A percentile compares a stretch with the other conserved stretches of the same genome.
Conservation (phyloP, 2,329 filamentous ascomycete species). For the Trichoderma sp. region DNA sequence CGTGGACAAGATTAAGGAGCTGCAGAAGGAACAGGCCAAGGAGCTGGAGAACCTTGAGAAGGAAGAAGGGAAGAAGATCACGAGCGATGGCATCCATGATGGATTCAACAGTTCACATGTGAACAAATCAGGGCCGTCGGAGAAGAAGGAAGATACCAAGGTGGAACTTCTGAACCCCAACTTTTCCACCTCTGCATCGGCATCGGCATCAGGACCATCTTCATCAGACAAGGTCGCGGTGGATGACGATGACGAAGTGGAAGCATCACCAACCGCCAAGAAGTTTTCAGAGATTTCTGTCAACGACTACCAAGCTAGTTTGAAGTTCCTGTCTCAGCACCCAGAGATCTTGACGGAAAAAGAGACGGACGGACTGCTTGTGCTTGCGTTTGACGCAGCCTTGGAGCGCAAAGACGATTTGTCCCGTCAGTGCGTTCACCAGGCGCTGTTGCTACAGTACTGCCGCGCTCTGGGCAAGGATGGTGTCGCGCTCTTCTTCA, state of each 20-base stretch:
- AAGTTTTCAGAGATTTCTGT: conserved; percentile 76
- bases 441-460: conserved; percentile 89
- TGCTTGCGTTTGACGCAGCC: conserved; percentile 87
- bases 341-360: conserved; percentile 76
- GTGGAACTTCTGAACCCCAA: conserved; percentile 77
- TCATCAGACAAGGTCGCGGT: conserved; percentile 34
- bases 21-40: conserved; percentile 71
- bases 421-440: conserved; percentile 84
- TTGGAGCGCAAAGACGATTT: conserved; percentile 73
- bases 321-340: conserved; percentile 75
- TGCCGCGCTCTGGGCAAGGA: conserved; percentile 86
- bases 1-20: conserved; percentile 68
- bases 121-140: conserved; percentile 53
- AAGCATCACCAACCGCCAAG: conserved; percentile 74
- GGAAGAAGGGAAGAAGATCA: conserved; percentile 86
- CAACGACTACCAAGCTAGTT: conserved; percentile 68
- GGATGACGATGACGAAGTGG: conserved; percentile 69
- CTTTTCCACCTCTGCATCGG: conserved; percentile 27
- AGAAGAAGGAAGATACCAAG: conserved; percentile 48
- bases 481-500: conserved; percentile 91
- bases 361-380: conserved; percentile 86
- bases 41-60: conserved; percentile 81
- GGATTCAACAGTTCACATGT: conserved; percentile 89
- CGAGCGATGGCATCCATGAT: conserved; percentile 81
- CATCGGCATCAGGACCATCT: neutral